Evolutionary conservation across 2,329 filamentous ascomycete genomes (phyloP).

Genomic region (Colletotrichum tropicale): DNA sequence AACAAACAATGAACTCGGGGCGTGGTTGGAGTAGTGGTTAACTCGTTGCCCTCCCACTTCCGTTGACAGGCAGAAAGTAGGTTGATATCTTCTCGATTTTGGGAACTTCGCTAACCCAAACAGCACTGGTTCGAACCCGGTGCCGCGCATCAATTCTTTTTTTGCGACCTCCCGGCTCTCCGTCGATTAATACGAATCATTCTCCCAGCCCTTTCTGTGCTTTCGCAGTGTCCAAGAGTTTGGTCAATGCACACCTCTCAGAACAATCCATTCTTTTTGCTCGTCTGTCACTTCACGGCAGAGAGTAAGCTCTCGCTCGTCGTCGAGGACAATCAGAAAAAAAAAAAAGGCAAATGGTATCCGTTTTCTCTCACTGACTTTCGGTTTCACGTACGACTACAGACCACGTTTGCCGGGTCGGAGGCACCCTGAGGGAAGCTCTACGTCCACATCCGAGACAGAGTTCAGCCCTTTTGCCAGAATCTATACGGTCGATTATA

Average conservation of each 20-base stretch:
- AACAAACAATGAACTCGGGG: neutral
- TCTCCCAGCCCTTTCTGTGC: neutral
- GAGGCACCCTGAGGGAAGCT: neutral
- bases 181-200: neutral
- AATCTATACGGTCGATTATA: neutral
- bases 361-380: neutral
- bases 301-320: neutral
- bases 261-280: neutral
- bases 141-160: neutral
- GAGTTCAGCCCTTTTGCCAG: neutral
- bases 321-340: neutral
- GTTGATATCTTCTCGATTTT: neutral
- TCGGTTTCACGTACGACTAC: neutral
- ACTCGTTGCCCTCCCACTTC: constrained; percentile 18
- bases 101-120: neutral
- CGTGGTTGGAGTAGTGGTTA: constrained; percentile 19
- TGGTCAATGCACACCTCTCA: neutral
- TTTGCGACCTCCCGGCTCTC: neutral
- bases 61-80: constrained; percentile 7
- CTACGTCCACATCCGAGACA: neutral
- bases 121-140: constrained; percentile 19
- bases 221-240: neutral
- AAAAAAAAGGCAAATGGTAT: neutral
- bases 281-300: neutral
- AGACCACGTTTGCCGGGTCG: neutral